Evolutionary conservation across 768 basidiomycete species (phyloP).

Genomic region (Phaeotremella skinneri): DNA sequence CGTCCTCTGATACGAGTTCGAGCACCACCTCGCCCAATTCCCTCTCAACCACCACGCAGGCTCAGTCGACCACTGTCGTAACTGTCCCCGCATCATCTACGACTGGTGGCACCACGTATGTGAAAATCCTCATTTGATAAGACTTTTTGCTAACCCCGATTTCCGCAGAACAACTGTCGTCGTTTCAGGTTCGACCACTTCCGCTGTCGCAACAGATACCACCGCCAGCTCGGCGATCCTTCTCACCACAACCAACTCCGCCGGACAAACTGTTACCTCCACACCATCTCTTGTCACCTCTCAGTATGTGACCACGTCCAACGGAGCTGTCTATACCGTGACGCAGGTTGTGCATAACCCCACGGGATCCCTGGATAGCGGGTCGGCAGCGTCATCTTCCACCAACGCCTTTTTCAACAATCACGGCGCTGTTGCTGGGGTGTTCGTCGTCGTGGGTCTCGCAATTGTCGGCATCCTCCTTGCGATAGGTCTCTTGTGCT

Average conservation of each 20-base stretch:
- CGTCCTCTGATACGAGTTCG: background rate
- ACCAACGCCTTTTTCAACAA: constrained; percentile 67
- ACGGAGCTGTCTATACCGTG: constrained; percentile 47
- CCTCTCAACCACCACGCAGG: background rate
- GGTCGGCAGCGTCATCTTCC: constrained; percentile 11
- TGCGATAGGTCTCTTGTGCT: constrained; percentile 54
- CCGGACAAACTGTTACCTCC: constrained; percentile 35
- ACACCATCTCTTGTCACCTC: constrained; percentile 44
- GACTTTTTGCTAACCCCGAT: no score
- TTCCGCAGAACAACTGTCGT: constrained; percentile 26
- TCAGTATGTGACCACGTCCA: constrained; percentile 36
- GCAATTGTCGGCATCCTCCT: constrained; percentile 56
- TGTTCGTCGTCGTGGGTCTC: constrained; percentile 72
- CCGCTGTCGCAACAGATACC: constrained; percentile 23
- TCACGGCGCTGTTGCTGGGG: constrained; percentile 67
- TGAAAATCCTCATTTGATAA: no score
- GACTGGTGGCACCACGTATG: background rate
- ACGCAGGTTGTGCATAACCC: constrained; percentile 51
- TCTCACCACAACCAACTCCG: constrained; percentile 45
- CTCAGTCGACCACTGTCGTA: background rate
- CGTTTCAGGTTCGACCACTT: constrained; percentile 13
- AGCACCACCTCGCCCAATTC: background rate
- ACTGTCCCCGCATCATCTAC: constrained; percentile 4
- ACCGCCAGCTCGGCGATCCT: constrained; percentile 36
- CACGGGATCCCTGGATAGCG: constrained; percentile 43